Evolutionary conservation across 2,329 filamentous ascomycete species (phyloP).

Genomic region (Cyphellophora attinorum): DNA sequence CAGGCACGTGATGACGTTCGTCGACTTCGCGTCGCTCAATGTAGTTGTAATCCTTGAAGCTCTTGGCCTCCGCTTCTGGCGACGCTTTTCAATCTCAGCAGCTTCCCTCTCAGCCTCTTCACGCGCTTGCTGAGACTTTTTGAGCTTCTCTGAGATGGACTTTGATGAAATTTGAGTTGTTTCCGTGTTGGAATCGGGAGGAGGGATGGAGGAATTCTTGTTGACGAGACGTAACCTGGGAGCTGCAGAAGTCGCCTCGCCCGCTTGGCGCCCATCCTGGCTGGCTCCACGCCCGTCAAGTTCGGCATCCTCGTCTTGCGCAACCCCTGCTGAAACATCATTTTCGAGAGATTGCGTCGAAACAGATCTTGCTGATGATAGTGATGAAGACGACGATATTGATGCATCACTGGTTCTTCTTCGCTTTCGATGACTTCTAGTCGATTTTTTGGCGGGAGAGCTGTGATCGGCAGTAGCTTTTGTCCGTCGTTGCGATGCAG

Average conservation of each 20-base stretch:
- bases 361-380: slow-evolving; percentile 30
- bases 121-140: slow-evolving; percentile 9
- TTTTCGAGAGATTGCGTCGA: too few species aligned
- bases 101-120: slow-evolving; percentile 11
- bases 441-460: not conserved
- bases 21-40: slow-evolving; percentile 13
- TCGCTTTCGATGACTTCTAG: slow-evolving; percentile 1
- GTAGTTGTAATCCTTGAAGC: slow-evolving; percentile 16
- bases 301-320: not conserved
- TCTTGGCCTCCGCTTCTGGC: slow-evolving; percentile 12
- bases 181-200: not conserved
- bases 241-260: slow-evolving; percentile 13
- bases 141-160: slow-evolving; percentile 4
- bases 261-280: slow-evolving; percentile 5
- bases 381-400: slow-evolving; percentile 25
- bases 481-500: not conserved
- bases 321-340: slow-evolving; percentile 15
- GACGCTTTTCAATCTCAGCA: slow-evolving; percentile 11
- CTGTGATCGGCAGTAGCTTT: not conserved
- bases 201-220: not conserved
- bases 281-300: not conserved
- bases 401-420: slow-evolving; percentile 18
- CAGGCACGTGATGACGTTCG: slow-evolving; percentile 11
- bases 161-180: slow-evolving; percentile 6
- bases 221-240: slow-evolving; percentile 5